These are phyloP conservation scores for Bipolaris gigantea DNA, from an alignment of 2,329 filamentous ascomycete genomes.

Conservation along the genomic window DNA sequence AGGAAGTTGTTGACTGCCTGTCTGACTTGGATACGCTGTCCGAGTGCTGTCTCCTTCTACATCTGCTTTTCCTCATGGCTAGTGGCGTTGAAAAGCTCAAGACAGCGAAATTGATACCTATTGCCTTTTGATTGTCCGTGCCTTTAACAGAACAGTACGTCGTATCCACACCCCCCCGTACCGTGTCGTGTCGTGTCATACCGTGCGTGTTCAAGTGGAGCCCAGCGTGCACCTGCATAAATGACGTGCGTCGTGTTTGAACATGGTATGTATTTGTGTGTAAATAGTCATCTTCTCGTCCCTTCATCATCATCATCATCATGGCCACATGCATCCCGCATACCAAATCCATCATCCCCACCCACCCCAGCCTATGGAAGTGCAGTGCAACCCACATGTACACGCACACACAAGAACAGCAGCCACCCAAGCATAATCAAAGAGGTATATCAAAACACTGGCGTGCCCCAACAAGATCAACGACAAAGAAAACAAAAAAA, in stretches of 20 bases:
- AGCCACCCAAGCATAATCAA: background rate
- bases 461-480: background rate
- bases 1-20: background rate
- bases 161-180: no score
- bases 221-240: background rate
- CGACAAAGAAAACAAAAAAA: background rate
- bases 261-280: constrained; percentile 1
- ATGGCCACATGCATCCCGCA: background rate
- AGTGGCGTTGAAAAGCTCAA: constrained; percentile 13
- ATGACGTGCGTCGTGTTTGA: constrained; percentile 1
- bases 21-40: constrained; percentile 6
- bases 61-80: constrained; percentile 8
- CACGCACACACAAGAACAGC: background rate
- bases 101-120: constrained; percentile 12
- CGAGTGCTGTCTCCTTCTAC: background rate
- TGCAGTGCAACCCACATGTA: background rate
- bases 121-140: background rate
- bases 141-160: no score
- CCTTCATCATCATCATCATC: constrained; percentile 3
- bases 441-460: background rate
- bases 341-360: background rate
- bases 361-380: background rate
- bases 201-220: background rate
- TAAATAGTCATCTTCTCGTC: background rate
- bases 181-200: background rate